phyloP scores from a whole-genome alignment of 2,329 filamentous ascomycete genomes.

The Aspergillus sp. region DNA sequence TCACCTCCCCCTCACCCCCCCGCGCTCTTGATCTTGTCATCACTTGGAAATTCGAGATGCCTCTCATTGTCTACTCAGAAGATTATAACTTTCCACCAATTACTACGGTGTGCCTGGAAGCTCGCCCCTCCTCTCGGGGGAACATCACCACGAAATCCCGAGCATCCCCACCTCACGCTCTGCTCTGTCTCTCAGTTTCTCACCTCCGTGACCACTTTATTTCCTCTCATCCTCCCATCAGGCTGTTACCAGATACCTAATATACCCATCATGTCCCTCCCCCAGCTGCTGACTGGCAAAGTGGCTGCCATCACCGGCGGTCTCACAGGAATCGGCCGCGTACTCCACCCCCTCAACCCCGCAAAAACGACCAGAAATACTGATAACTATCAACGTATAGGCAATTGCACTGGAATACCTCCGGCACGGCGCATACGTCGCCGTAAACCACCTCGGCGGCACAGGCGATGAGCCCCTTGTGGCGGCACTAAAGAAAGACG shows the following conservation, averaged over 20 bases:
- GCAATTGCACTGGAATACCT: slow-evolving; percentile 81
- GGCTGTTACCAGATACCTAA: not conserved
- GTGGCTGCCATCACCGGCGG: slow-evolving; percentile 84
- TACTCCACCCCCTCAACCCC: slow-evolving; percentile 15
- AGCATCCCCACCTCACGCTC: slow-evolving; percentile 1
- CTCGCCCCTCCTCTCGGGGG: not conserved
- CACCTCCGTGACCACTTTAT: not conserved
- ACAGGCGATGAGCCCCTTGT: slow-evolving; percentile 31
- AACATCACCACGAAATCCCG: slow-evolving; percentile 6
- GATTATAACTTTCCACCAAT: too few species aligned
- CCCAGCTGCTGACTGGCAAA: slow-evolving; percentile 66
- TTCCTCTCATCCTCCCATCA: not conserved
- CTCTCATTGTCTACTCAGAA: too few species aligned
- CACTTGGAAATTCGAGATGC: too few species aligned
- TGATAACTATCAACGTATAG: slow-evolving; percentile 16
- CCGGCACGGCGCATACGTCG: slow-evolving; percentile 73
- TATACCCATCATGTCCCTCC: slow-evolving; percentile 10
- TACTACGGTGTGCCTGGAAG: too few species aligned
- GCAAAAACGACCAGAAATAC: not conserved
- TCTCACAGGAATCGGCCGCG: slow-evolving; percentile 78
- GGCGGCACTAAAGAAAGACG: slow-evolving; percentile 30
- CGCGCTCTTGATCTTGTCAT: too few species aligned
- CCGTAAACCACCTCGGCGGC: slow-evolving; percentile 73
- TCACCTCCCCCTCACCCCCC: too few species aligned
- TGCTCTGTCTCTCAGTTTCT: not conserved